Evolutionary conservation across 768 basidiomycete species (phyloP).

Genomic region (Boletales sp.): DNA sequence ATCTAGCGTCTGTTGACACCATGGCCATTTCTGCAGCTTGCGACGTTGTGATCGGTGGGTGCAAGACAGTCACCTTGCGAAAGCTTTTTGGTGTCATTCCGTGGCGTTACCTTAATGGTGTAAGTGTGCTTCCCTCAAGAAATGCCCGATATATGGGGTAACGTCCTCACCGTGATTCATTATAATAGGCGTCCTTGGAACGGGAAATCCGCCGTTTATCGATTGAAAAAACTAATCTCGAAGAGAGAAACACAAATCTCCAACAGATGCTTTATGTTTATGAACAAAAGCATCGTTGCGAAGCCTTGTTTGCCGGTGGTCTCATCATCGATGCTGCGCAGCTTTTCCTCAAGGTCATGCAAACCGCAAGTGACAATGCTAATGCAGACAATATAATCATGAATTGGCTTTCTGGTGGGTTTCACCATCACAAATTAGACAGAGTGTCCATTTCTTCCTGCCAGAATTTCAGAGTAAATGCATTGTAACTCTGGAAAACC

Average conservation of each 20-base stretch:
- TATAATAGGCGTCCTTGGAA: not conserved
- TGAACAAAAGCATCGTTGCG: constrained; percentile 1
- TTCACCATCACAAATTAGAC: not conserved
- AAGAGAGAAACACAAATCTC: not conserved
- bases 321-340: constrained; percentile 1
- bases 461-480: too few species aligned
- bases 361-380: not conserved
- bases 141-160: not conserved
- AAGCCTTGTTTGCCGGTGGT: constrained; percentile 1
- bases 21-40: constrained; percentile 5
- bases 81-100: constrained; percentile 1
- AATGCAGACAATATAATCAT: not conserved
- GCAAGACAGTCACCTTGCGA: not conserved
- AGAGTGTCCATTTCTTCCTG: too few species aligned
- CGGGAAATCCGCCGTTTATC: not conserved
- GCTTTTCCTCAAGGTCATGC: not conserved
- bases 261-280: not conserved
- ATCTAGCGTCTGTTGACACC: not conserved
- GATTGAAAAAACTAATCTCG: too few species aligned
- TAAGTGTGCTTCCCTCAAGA: not conserved
- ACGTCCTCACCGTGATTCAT: too few species aligned
- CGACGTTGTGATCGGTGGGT: not conserved
- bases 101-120: constrained; percentile 3
- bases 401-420: constrained; percentile 4
- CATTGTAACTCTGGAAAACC: too few species aligned